A percentile compares a stretch with the other conserved stretches of the same genome.
phyloP scores from a whole-genome alignment of 371 early-diverging fungal species.

The Actinomucor elegans region DNA sequence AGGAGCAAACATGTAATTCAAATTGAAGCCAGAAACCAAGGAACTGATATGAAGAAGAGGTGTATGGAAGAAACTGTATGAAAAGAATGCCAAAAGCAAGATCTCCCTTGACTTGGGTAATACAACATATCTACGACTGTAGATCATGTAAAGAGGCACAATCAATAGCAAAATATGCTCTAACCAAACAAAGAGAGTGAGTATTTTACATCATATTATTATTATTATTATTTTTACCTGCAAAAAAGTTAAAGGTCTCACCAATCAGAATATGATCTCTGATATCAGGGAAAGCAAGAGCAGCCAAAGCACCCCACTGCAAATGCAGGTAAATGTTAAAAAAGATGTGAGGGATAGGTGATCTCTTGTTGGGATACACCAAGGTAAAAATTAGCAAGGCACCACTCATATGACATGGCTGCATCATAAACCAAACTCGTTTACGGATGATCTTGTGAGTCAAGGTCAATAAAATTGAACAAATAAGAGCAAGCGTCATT shows the following conservation, averaged over 20 bases:
- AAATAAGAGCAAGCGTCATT: constrained; percentile 38
- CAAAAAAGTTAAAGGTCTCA: constrained; percentile 63
- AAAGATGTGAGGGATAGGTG: constrained; percentile 50
- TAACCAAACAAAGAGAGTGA: constrained; percentile 11
- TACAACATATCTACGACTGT: constrained; percentile 56
- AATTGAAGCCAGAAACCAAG: constrained; percentile 52
- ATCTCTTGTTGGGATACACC: constrained; percentile 44
- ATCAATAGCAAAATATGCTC: constrained; percentile 57
- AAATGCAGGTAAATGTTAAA: constrained; percentile 65
- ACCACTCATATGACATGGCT: constrained; percentile 68
- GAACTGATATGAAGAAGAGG: constrained; percentile 53
- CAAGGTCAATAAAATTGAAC: constrained; percentile 48
- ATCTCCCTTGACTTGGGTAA: constrained; percentile 53
- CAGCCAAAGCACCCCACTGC: constrained; percentile 67
- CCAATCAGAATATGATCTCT: constrained; percentile 53
- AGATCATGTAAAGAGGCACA: constrained; percentile 61
- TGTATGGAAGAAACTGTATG: constrained; percentile 60
- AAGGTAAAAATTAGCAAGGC: constrained; percentile 52
- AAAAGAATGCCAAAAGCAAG: constrained; percentile 54
- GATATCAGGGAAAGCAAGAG: constrained; percentile 59
- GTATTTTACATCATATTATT: background rate
- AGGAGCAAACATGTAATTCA: constrained; percentile 62
- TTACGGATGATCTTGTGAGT: constrained; percentile 54
- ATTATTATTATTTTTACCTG: constrained; percentile 48
- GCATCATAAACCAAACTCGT: constrained; percentile 54